Evolutionary conservation across 1,139 yeast genomes (phyloP).

Genomic region (Geotrichum klebahnii): DNA sequence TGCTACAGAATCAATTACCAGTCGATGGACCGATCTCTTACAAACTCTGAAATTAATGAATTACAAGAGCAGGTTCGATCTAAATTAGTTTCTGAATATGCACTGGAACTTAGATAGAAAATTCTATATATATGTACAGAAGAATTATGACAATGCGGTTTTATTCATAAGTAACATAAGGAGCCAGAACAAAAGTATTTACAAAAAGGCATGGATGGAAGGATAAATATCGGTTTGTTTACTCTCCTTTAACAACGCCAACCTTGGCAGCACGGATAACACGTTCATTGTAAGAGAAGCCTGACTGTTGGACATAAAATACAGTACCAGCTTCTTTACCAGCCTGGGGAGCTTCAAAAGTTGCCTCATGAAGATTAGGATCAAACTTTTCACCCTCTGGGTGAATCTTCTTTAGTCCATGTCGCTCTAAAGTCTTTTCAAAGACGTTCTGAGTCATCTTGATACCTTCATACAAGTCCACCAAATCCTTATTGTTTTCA

Average conservation of each 20-base stretch:
- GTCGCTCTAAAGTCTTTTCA: conserved; percentile 74
- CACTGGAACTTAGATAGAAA: conserved; percentile 62
- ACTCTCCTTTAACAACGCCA: conserved; percentile 69
- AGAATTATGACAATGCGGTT: conserved; percentile 18
- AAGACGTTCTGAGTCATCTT: conserved; percentile 85
- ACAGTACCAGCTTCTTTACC: conserved; percentile 91
- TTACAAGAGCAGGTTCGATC: conserved; percentile 62
- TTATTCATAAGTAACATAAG: conserved; percentile 19
- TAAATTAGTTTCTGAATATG: conserved; percentile 50
- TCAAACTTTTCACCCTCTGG: conserved; percentile 83
- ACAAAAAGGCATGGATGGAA: not conserved
- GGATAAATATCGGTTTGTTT: too few species aligned
- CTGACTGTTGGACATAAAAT: conserved; percentile 88
- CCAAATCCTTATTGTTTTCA: conserved; percentile 51
- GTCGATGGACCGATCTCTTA: conserved; percentile 89
- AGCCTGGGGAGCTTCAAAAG: conserved; percentile 82
- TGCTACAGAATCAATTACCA: conserved; percentile 91
- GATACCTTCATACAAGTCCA: conserved; percentile 81
- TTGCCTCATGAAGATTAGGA: conserved; percentile 90
- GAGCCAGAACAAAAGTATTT: conserved; percentile 7
- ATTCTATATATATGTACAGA: conserved; percentile 10
- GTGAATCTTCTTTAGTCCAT: conserved; percentile 76
- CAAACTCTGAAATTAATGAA: conserved; percentile 72
- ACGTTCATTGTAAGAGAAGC: conserved; percentile 79
- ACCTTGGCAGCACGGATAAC: conserved; percentile 96